These are phyloP conservation scores for Lachnellula subtilissima DNA, from an alignment of 2,329 filamentous ascomycete species.

Conservation along the genomic window DNA sequence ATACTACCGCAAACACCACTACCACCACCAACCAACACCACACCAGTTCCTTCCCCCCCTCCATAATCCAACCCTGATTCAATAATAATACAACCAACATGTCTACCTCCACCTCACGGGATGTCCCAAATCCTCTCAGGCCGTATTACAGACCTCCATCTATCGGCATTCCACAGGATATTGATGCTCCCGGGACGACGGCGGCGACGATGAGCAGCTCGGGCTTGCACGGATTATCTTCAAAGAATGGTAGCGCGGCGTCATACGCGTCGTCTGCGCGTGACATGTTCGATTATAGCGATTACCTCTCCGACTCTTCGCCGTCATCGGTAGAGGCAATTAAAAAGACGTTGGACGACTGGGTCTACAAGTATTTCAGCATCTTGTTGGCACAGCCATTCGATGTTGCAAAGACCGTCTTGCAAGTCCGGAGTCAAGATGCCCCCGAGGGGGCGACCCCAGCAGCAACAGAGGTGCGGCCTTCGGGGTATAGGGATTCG, in stretches of 20 bases:
- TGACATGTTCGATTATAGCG: slow-evolving; percentile 87
- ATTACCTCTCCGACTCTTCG: slow-evolving; percentile 73
- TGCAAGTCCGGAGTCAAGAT: slow-evolving; percentile 66
- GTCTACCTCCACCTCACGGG: slow-evolving; percentile 41
- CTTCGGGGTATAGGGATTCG: slow-evolving; percentile 21
- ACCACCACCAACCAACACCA: neutral
- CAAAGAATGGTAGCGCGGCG: slow-evolving; percentile 37
- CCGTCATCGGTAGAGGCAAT: slow-evolving; percentile 70
- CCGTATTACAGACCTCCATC: slow-evolving; percentile 62
- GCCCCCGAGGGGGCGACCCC: slow-evolving; percentile 15
- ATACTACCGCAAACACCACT: neutral
- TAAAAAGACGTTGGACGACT: slow-evolving; percentile 74
- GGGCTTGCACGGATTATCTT: slow-evolving; percentile 27
- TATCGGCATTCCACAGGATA: slow-evolving; percentile 52
- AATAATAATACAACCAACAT: slow-evolving; percentile 31
- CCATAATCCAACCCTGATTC: neutral
- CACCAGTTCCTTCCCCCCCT: neutral
- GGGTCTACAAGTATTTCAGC: slow-evolving; percentile 87
- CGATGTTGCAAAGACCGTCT: slow-evolving; percentile 89
- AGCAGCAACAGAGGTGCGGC: slow-evolving; percentile 18
- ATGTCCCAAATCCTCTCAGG: slow-evolving; percentile 53
- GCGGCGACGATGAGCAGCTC: slow-evolving; percentile 5
- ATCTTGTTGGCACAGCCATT: slow-evolving; percentile 91
- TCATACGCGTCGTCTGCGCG: slow-evolving; percentile 64
- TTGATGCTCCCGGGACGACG: slow-evolving; percentile 30